Conservation (phyloP, 768 basidiomycete species). For the Cystofilobasidium capitatum region DNA sequence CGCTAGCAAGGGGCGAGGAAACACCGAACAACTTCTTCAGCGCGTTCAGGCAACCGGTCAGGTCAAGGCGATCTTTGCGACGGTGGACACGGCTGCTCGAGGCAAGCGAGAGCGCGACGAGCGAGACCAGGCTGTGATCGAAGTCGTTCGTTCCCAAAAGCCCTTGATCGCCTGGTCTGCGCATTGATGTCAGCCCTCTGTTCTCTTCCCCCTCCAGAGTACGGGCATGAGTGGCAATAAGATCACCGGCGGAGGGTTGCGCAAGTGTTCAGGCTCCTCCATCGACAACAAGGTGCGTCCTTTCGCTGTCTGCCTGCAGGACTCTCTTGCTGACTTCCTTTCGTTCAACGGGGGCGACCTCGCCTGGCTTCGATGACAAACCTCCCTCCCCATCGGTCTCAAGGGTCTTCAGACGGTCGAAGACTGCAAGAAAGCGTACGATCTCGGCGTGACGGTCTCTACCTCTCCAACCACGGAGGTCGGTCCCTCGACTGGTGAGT, state of each 20-base stretch:
- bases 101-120: conserved; percentile 40
- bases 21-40: conserved; percentile 35
- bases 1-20: conserved; percentile 23
- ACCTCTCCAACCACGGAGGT: conserved; percentile 87
- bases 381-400: conserved; percentile 43
- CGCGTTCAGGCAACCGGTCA: conserved; percentile 34
- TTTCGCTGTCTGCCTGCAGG: background rate
- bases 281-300: conserved; percentile 35
- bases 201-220: too few species aligned
- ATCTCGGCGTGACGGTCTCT: conserved; percentile 79
- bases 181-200: too few species aligned
- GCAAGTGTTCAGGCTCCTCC: conserved; percentile 36
- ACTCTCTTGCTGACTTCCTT: background rate
- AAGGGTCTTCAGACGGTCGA: conserved; percentile 45
- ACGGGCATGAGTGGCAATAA: conserved; percentile 38
- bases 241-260: conserved; percentile 41
- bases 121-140: conserved; percentile 35
- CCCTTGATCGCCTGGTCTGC: too few species aligned
- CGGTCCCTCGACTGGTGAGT: conserved; percentile 42
- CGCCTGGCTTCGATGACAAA: conserved; percentile 47
- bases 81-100: conserved; percentile 39
- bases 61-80: conserved; percentile 39
- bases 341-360: conserved; percentile 39
- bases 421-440: conserved; percentile 76
- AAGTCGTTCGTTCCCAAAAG: too few species aligned